phyloP scores from a whole-genome alignment of 164 flowering plant genomes.

The Stephania cephalantha region DNA sequence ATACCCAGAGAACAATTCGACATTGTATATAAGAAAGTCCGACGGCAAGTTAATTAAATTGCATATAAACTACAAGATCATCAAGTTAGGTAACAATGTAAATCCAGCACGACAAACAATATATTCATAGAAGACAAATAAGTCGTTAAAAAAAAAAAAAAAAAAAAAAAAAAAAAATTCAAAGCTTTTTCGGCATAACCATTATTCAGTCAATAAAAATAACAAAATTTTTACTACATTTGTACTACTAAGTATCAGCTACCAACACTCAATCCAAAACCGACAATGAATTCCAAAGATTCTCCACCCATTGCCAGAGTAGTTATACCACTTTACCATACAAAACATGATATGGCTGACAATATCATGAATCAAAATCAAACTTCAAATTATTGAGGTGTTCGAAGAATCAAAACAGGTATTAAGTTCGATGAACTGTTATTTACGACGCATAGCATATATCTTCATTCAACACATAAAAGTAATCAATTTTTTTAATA shows the following conservation, averaged over 20 bases:
- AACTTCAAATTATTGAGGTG: no score
- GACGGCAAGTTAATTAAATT: background rate
- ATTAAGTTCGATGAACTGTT: no score
- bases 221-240: background rate
- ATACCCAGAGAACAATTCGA: no score
- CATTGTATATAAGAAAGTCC: no score
- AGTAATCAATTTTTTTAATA: background rate
- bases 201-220: background rate
- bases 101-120: background rate
- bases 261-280: background rate
- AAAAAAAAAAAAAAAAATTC: background rate
- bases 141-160: no score
- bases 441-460: background rate
- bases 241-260: background rate
- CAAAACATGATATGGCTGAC: no score
- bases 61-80: background rate
- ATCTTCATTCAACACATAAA: background rate
- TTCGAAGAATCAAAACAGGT: no score
- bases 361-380: no score
- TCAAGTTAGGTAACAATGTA: background rate
- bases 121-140: background rate
- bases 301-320: background rate
- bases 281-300: background rate
- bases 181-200: background rate
- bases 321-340: no score